Conservation (phyloP, 306 rosid species). For the Cajanus cajan region DNA sequence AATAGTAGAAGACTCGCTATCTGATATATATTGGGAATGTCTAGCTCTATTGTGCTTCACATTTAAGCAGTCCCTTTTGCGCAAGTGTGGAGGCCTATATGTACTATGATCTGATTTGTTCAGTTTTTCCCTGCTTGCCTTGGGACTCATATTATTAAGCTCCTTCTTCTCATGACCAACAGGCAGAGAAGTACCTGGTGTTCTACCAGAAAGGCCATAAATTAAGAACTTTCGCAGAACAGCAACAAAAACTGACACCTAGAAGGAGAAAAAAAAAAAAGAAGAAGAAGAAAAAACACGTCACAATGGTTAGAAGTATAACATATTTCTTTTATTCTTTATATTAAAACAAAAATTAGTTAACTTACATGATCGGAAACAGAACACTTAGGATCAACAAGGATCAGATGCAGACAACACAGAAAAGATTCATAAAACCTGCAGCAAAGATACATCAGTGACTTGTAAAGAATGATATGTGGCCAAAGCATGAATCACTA, state of each 20-base stretch:
- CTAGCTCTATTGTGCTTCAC: constrained; percentile 44
- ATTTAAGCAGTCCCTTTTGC: constrained; percentile 53
- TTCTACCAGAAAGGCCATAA: constrained; percentile 61
- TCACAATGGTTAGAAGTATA: constrained; percentile 10
- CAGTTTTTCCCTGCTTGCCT: constrained; percentile 46
- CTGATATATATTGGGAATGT: constrained; percentile 42
- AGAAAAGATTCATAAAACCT: constrained; percentile 86
- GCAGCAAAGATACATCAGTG: constrained; percentile 36
- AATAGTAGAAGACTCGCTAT: constrained; percentile 53
- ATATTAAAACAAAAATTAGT: constrained; percentile 6
- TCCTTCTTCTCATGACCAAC: constrained; percentile 46
- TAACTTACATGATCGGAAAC: constrained; percentile 85
- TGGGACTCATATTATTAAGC: constrained; percentile 25
- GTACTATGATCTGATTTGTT: constrained; percentile 43
- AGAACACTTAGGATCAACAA: constrained; percentile 62
- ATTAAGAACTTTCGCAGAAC: constrained; percentile 70
- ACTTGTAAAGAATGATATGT: constrained; percentile 28
- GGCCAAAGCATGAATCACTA: constrained; percentile 9
- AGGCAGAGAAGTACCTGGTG: constrained; percentile 36
- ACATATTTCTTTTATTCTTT: constrained; percentile 7
- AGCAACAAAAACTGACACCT: constrained; percentile 86
- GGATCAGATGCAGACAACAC: constrained; percentile 72
- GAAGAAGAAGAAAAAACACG: constrained; percentile 23
- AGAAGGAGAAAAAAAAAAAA: too few relatives aligned
- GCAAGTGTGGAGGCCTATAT: constrained; percentile 96